Base-by-base conservation (phyloP, 441 rosid genomes). In the Corymbia citriodora region DNA sequence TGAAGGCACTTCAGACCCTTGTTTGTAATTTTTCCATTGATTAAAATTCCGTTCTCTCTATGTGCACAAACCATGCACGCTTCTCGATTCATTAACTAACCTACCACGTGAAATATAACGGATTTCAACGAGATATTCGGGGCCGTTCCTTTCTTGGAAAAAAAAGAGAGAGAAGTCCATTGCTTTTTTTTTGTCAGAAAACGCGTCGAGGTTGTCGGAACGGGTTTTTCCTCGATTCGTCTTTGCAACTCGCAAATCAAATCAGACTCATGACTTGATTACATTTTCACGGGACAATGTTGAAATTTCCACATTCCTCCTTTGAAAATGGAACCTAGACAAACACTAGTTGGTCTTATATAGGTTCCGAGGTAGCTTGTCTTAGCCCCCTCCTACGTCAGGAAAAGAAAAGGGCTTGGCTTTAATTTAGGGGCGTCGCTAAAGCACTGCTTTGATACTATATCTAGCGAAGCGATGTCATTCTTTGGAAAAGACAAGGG, bases 51-150 rank as follows among this genome's bases (percentile, higher is more conserved):
- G 45, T 40, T 40, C 45, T 40, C 45, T 40, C 6, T 2, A 33
- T 40, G 6, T 40, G 6, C 45, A 40, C 45, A 40, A 40, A 40
- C 45, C 45, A 40, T 40, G 45, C 45, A 40, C 45, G 45, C 45
- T 40, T 40, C 45, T 40, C 45, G 45, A 40, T 40, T 40, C 45
- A 40, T 40, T 40, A 40, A 40, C 45, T 40, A 40, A 74, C 5
- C 13, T 0, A 40, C 40, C 29, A 0, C 21, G 3, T 0, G 6
- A 40, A 21, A 13, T 0, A 4, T 19, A 1, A 1, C 49, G 40
- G 0, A 21, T 74, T 40, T 3, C 3, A 12, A 10, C 50, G 3
- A 21, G 83, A 21, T 2, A 40, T 74, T 7, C 13, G 0, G 1
- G 2, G 45, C 21, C 29, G 29, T 74, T 23, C 45, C 45, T 40